A percentile compares a stretch with the other conserved stretches of the same genome.
phyloP scores from a whole-genome alignment of 1,284 basidiomycete genomes.

The Apiotrichum gracile region DNA sequence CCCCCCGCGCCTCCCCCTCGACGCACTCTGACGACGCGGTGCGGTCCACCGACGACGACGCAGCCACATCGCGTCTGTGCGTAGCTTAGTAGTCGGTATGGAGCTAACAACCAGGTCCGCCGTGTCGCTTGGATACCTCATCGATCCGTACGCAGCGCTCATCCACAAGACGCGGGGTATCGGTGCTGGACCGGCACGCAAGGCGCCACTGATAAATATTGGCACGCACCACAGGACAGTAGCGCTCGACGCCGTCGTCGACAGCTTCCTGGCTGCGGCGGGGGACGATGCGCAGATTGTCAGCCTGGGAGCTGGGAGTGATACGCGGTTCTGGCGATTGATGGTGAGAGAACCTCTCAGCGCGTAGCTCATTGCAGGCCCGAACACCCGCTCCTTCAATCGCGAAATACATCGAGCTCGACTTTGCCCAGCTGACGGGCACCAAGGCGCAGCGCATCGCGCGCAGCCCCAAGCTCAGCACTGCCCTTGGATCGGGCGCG shows the following conservation, averaged over 20 bases:
- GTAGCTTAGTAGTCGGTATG: conserved; percentile 7
- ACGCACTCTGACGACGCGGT: conserved; percentile 55
- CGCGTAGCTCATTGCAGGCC: neutral
- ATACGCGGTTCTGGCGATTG: conserved; percentile 87
- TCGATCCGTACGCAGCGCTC: conserved; percentile 62
- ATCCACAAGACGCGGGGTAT: conserved; percentile 49
- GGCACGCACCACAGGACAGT: conserved; percentile 83
- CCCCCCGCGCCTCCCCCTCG: neutral
- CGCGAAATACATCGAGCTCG: conserved; percentile 71
- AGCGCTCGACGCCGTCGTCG: conserved; percentile 72
- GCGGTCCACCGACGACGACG: conserved; percentile 67
- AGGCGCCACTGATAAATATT: conserved; percentile 83
- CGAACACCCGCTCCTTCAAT: neutral
- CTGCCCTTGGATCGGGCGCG: conserved; percentile 3
- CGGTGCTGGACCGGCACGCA: conserved; percentile 15
- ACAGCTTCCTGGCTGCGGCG: conserved; percentile 58
- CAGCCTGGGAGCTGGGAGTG: conserved; percentile 85
- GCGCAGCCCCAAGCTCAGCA: conserved; percentile 59
- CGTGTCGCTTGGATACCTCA: conserved; percentile 65
- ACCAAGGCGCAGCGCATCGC: conserved; percentile 77
- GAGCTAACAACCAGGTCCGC: conserved; percentile 52
- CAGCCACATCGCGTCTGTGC: conserved; percentile 66
- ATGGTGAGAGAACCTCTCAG: conserved; percentile 55
- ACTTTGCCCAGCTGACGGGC: conserved; percentile 76
- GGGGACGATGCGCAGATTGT: conserved; percentile 61